A percentile compares a stretch with the other conserved stretches of the same genome.
phyloP scores from a whole-genome alignment of 208 protist species.

The Leishmania arabica region DNA sequence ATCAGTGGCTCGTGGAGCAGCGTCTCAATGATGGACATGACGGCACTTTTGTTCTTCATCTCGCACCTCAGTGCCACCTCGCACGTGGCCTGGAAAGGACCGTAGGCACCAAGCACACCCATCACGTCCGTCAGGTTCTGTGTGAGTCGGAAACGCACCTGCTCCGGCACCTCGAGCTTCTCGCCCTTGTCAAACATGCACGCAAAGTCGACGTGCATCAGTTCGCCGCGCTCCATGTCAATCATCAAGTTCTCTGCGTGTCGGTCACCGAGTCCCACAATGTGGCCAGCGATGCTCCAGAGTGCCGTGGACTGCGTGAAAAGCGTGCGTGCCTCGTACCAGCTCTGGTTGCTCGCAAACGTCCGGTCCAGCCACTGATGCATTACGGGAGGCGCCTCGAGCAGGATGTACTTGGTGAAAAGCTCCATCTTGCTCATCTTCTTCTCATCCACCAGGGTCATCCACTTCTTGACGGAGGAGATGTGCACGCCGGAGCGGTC shows the following conservation, averaged over 20 bases:
- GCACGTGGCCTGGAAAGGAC: slow-evolving; percentile 89
- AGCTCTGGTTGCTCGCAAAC: slow-evolving; percentile 89
- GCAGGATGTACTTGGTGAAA: slow-evolving; percentile 81
- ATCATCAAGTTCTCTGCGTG: slow-evolving; percentile 97
- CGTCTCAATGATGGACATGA: slow-evolving; percentile 96
- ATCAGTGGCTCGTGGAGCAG: slow-evolving; percentile 97
- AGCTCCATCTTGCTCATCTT: slow-evolving; percentile 66
- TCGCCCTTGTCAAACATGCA: slow-evolving; percentile 98
- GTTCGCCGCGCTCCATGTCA: slow-evolving; percentile 79
- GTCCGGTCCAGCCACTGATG: slow-evolving; percentile 92
- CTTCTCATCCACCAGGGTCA: slow-evolving; percentile 63
- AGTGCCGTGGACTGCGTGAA: slow-evolving; percentile 92
- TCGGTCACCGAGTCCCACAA: slow-evolving; percentile 95
- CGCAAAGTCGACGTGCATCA: slow-evolving; percentile 96
- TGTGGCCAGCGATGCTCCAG: slow-evolving; percentile 96
- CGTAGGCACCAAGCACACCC: slow-evolving; percentile 92
- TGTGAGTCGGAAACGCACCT: slow-evolving; percentile 97
- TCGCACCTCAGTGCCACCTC: slow-evolving; percentile 90
- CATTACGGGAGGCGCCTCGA: slow-evolving; percentile 83
- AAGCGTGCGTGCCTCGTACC: slow-evolving; percentile 87
- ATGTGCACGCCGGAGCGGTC: slow-evolving; percentile 67
- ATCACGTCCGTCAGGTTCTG: slow-evolving; percentile 97
- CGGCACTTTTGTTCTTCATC: slow-evolving; percentile 89
- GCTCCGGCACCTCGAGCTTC: slow-evolving; percentile 92
- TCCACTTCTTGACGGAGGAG: slow-evolving; percentile 68